phyloP scores from a whole-genome alignment of 1,139 yeast genomes.

The Wickerhamomyces sp. region DNA sequence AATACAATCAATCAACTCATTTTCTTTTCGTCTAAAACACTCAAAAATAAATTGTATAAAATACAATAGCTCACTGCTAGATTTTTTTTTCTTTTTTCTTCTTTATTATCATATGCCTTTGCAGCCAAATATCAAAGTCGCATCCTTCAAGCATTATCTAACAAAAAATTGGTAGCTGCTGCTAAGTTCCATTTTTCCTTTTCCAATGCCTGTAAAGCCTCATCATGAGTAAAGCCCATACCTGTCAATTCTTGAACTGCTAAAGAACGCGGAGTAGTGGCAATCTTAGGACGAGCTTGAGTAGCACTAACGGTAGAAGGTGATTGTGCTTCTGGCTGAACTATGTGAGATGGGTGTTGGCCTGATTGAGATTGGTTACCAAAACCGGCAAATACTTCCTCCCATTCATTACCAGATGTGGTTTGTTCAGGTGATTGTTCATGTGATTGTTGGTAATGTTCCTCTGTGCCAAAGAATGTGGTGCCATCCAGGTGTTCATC shows the following conservation, averaged over 20 bases:
- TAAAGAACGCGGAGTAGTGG: conserved; percentile 38
- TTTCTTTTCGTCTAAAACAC: too few species aligned
- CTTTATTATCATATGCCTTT: neutral
- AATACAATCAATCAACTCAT: too few species aligned
- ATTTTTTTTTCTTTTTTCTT: neutral
- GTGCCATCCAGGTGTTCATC: conserved; percentile 28
- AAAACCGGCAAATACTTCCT: conserved; percentile 86
- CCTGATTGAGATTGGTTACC: conserved; percentile 41
- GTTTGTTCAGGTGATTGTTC: conserved; percentile 1
- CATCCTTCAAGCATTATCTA: conserved; percentile 51
- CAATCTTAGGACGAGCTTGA: conserved; percentile 28
- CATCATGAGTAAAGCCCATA: conserved; percentile 78
- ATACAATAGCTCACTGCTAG: neutral
- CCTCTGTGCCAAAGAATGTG: conserved; percentile 34
- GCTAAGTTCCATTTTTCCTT: conserved; percentile 71
- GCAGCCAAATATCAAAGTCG: neutral
- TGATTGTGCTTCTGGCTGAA: conserved; percentile 11
- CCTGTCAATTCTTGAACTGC: conserved; percentile 75
- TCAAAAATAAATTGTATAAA: neutral
- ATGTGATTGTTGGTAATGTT: conserved; percentile 1
- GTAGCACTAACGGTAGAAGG: conserved; percentile 5
- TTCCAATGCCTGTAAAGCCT: conserved; percentile 65
- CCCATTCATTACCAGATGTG: conserved; percentile 75
- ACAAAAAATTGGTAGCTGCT: conserved; percentile 76
- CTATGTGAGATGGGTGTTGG: conserved; percentile 8